These are phyloP conservation scores for Nannizziopsis barbatae DNA, from an alignment of 2,329 filamentous ascomycete species.

Conservation along the genomic window DNA sequence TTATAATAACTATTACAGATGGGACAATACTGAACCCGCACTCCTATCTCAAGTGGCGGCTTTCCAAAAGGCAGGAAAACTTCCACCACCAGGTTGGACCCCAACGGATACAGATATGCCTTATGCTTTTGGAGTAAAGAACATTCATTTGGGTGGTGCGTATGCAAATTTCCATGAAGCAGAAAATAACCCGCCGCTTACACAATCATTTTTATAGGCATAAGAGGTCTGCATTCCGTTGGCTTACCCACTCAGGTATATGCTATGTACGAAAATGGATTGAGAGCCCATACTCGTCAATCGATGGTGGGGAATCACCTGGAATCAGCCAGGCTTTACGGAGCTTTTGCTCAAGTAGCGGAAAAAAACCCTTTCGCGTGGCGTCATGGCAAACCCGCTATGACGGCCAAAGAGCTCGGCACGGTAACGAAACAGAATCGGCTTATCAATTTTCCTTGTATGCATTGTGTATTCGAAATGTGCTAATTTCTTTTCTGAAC, in stretches of 20 bases:
- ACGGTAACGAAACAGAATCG: conserved; percentile 47
- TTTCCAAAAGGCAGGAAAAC: conserved; percentile 41
- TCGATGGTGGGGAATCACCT: conserved; percentile 44
- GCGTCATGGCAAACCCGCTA: conserved; percentile 41
- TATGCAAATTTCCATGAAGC: conserved; percentile 9
- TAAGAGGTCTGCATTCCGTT: conserved; percentile 47
- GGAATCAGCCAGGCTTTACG: conserved; percentile 52
- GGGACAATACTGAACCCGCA: not conserved
- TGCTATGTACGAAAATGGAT: conserved; percentile 55
- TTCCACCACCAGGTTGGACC: conserved; percentile 53
- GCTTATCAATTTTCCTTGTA: conserved; percentile 59
- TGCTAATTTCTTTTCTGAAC: not conserved
- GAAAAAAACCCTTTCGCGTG: conserved; percentile 46
- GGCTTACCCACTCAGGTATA: conserved; percentile 57
- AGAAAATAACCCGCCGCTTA: not conserved
- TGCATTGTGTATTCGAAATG: conserved; percentile 17
- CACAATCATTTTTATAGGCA: conserved; percentile 30
- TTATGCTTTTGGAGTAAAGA: conserved; percentile 43
- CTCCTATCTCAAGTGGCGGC: conserved; percentile 35
- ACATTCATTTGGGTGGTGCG: conserved; percentile 36
- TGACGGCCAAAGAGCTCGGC: conserved; percentile 43
- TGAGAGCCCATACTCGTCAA: conserved; percentile 47
- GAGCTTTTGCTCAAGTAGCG: conserved; percentile 48
- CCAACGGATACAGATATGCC: conserved; percentile 37
- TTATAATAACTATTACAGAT: conserved; percentile 3